Evolutionary conservation across 2,329 filamentous ascomycete genomes (phyloP).

Genomic region (Waltergamsia citrina): DNA sequence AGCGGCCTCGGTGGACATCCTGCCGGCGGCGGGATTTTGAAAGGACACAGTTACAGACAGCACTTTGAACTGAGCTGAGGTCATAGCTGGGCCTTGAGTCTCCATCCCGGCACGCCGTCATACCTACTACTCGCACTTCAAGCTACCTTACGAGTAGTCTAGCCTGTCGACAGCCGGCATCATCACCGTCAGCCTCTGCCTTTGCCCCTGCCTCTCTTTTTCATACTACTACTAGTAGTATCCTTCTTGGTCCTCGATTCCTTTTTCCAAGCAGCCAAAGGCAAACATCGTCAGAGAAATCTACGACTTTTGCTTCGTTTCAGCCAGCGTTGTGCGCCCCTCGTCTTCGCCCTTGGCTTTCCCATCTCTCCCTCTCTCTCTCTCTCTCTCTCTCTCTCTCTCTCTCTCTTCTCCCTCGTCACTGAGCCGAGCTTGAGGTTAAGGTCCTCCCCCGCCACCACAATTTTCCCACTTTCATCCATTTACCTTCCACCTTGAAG

Average conservation of each 20-base stretch:
- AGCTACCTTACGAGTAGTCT: no score
- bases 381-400: constrained; percentile 3
- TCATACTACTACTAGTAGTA: background rate
- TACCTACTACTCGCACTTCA: no score
- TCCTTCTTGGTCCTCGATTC: background rate
- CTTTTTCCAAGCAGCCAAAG: no score
- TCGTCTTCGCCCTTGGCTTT: no score
- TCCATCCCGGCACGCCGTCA: no score
- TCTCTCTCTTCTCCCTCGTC: background rate
- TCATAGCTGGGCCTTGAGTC: constrained; percentile 11
- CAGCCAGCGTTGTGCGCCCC: no score
- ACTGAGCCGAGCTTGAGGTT: background rate
- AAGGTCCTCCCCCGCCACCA: background rate
- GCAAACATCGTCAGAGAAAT: no score
- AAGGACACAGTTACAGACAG: constrained; percentile 26
- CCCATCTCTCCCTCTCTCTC: constrained; percentile 8
- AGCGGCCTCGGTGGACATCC: no score
- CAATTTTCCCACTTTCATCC: background rate
- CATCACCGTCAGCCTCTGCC: background rate
- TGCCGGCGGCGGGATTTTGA: constrained; percentile 25
- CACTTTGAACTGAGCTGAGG: constrained; percentile 10
- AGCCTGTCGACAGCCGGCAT: background rate
- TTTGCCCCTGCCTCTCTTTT: background rate
- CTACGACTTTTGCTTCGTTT: no score
- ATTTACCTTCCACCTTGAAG: no score